phyloP scores from a whole-genome alignment of 345 rosid species.

The Geranium rotundifolium region DNA sequence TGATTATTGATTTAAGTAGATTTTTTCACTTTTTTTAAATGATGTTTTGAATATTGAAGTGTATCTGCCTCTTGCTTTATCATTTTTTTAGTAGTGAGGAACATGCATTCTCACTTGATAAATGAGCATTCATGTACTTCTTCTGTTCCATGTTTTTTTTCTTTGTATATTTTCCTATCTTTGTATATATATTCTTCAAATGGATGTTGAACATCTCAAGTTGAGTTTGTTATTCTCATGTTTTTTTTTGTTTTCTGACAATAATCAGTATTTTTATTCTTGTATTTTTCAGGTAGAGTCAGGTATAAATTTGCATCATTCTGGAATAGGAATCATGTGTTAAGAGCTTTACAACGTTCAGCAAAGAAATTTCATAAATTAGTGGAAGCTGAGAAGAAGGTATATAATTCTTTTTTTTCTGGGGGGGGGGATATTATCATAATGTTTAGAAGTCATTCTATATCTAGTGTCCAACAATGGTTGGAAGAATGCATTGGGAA shows the following conservation, averaged over 20 bases:
- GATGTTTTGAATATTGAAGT: not conserved
- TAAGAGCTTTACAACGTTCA: conserved; percentile 71
- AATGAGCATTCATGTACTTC: not conserved
- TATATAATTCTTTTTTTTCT: conserved; percentile 8
- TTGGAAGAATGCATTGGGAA: no score
- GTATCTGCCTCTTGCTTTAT: not conserved
- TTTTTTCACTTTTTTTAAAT: no score
- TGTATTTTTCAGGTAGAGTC: conserved; percentile 74
- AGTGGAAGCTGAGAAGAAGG: conserved; percentile 94
- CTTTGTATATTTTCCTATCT: not conserved
- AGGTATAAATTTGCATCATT: conserved; percentile 99
- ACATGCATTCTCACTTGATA: not conserved
- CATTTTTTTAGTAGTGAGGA: not conserved
- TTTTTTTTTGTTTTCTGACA: no score
- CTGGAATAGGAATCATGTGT: conserved; percentile 96
- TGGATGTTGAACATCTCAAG: not conserved
- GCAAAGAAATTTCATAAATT: conserved; percentile 52
- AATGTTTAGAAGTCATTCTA: no score
- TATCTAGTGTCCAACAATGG: no score
- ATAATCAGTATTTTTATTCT: conserved; percentile 8
- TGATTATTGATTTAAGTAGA: not conserved
- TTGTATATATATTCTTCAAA: not conserved
- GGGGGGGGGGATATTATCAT: no score
- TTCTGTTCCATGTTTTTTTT: not conserved
- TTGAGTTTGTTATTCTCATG: not conserved